Evolutionary conservation across 352 stramenopile species (phyloP).

Genomic region (Pythium monospermum): DNA sequence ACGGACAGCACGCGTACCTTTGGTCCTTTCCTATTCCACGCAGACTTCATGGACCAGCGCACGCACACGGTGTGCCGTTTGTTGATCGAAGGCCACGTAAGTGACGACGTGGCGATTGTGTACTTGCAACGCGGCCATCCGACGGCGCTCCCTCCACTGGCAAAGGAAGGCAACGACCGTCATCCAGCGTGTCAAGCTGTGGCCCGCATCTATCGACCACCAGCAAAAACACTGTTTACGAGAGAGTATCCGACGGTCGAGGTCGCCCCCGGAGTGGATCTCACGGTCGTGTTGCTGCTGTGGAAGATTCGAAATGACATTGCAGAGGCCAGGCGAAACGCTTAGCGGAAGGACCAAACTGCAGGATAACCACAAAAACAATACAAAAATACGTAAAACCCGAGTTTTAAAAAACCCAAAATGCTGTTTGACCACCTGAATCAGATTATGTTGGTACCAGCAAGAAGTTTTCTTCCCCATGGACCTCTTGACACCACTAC

Average conservation of each 20-base stretch:
- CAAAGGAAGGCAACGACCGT: not conserved
- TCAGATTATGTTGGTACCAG: too few relatives aligned
- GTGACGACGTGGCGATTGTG: slow-evolving; percentile 2
- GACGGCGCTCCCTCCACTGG: not conserved
- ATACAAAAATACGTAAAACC: too few relatives aligned
- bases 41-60: slow-evolving; percentile 6
- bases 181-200: slow-evolving; percentile 4
- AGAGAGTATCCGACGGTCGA: not conserved
- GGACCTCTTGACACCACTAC: too few relatives aligned
- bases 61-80: not conserved
- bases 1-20: not conserved
- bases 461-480: too few relatives aligned
- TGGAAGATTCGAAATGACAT: slow-evolving; percentile 6
- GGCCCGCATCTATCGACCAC: slow-evolving; percentile 1
- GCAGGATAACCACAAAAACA: too few relatives aligned
- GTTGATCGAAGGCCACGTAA: not conserved
- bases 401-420: too few relatives aligned
- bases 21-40: not conserved
- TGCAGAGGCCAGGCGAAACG: not conserved
- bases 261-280: slow-evolving; percentile 6
- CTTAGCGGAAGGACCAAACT: too few relatives aligned
- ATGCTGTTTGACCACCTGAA: too few relatives aligned
- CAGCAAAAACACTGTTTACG: not conserved
- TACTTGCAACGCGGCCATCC: slow-evolving; percentile 2
- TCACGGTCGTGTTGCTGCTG: slow-evolving; percentile 12